These are phyloP conservation scores for Fusarium neocosmosporiellum DNA, from an alignment of 2,329 filamentous ascomycete genomes.

Conservation along the genomic window DNA sequence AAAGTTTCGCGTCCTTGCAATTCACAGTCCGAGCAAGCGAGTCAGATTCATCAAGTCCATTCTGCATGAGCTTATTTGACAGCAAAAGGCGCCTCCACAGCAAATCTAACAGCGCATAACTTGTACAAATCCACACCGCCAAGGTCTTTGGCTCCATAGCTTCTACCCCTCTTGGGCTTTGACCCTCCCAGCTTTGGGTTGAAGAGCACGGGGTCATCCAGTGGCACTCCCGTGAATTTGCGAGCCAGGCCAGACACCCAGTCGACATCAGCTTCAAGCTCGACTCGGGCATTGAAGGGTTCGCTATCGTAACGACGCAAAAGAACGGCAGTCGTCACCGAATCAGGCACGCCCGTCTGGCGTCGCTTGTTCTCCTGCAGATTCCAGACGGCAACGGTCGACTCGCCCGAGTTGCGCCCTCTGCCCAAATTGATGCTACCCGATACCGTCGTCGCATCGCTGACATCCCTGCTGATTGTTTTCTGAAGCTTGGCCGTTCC, in stretches of 20 bases:
- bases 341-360: constrained; percentile 1
- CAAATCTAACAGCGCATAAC: not conserved
- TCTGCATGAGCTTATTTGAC: not conserved
- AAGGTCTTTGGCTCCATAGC: not conserved
- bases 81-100: constrained; percentile 3
- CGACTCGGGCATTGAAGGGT: constrained; percentile 1
- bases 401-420: constrained; percentile 4
- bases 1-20: not conserved
- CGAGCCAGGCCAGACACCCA: not conserved
- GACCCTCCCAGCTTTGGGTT: constrained; percentile 1
- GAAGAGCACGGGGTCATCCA: constrained; percentile 11
- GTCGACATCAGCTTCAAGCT: constrained; percentile 9
- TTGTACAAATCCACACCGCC: not conserved
- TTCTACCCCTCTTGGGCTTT: not conserved
- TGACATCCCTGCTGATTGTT: constrained; percentile 11
- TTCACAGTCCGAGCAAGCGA: not conserved
- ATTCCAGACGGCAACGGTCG: constrained; percentile 9
- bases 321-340: not conserved
- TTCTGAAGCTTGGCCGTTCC: not conserved
- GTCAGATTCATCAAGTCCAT: not conserved
- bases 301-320: constrained; percentile 5
- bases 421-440: constrained; percentile 5
- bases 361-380: constrained; percentile 11
- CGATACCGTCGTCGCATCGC: constrained; percentile 2
- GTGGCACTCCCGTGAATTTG: constrained; percentile 1